Base-by-base conservation (phyloP, 345 rosid genomes). In the Toxicodendron radicans region DNA sequence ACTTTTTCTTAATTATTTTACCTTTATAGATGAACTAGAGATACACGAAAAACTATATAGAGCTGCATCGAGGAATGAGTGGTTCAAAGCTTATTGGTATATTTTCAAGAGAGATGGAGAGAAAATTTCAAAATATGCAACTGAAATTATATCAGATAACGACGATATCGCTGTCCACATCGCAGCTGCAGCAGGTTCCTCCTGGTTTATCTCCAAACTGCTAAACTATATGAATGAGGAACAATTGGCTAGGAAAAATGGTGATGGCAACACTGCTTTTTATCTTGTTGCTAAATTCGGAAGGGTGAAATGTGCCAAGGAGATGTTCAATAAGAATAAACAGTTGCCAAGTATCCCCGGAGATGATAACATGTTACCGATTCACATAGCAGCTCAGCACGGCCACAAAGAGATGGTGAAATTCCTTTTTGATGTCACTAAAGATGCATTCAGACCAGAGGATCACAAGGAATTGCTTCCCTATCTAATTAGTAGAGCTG, bases 81-180 rank as follows among this genome's bases (percentile, higher is more conserved):
- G 43, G 43, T 38, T 5, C 43, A 38, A 0, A 38, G 43, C 43
- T 38, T 38, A 0, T 38, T 0, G 0, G 10, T 7, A 35, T 2
- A 35, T 7, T 38, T 38, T 38, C 6, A 1, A 7, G 9, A 1
- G 8, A 5, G 43, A 38, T 38, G 1, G 10, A 8, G 9, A 5
- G 9, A 38, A 38, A 38, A 38, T 5, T 7, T 38, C 43, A 7
- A 38, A 38, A 38, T 38, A 38, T 38, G 43, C 43, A 38, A 38
- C 43, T 38, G 43, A 7, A 0, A 38, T 0, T 38, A 5, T 38
- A 38, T 5, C 43, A 38, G 8, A 38, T 38, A 38, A 38, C 9
- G 9, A 11, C 0, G 70, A 76, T 13, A 76, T 64, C 5, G 79
- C 69, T 21, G 74, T 75, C 0, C 79, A 75, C 35, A 70, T 75